Conservation (phyloP, 148 eudicot genomes). For the Fagopyrum esculentum region DNA sequence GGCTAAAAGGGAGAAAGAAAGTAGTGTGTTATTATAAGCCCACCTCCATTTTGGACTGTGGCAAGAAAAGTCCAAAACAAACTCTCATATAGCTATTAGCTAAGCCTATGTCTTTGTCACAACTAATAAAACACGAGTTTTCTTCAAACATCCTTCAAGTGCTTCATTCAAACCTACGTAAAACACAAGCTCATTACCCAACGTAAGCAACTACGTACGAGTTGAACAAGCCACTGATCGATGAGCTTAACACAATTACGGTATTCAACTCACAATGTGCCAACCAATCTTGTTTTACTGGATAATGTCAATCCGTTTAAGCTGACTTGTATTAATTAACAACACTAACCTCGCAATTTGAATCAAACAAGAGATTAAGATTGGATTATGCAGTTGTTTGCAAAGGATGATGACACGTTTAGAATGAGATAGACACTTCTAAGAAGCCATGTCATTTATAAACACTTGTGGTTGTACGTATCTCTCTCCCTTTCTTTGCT, state of each 20-base stretch:
- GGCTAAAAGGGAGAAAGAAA: background rate
- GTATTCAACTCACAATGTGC: background rate
- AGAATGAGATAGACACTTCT: background rate
- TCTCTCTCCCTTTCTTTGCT: background rate
- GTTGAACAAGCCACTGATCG: background rate
- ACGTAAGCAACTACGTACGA: background rate
- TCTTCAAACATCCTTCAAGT: background rate
- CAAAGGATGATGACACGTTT: background rate
- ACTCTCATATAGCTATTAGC: background rate
- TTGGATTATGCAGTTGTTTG: background rate
- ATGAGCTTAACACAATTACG: background rate
- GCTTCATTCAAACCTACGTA: background rate
- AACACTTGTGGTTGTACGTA: background rate
- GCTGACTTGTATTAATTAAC: background rate
- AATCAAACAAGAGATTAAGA: background rate
- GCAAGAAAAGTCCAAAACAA: background rate
- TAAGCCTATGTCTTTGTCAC: background rate
- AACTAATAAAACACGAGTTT: background rate
- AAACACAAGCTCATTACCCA: background rate
- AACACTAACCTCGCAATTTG: background rate
- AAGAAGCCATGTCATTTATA: background rate
- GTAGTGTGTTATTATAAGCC: background rate
- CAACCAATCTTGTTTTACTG: background rate
- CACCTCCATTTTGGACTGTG: constrained; percentile 1
- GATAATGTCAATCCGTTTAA: background rate